Evolutionary conservation across 768 basidiomycete species (phyloP).

Genomic region (Mycena kentingensis): DNA sequence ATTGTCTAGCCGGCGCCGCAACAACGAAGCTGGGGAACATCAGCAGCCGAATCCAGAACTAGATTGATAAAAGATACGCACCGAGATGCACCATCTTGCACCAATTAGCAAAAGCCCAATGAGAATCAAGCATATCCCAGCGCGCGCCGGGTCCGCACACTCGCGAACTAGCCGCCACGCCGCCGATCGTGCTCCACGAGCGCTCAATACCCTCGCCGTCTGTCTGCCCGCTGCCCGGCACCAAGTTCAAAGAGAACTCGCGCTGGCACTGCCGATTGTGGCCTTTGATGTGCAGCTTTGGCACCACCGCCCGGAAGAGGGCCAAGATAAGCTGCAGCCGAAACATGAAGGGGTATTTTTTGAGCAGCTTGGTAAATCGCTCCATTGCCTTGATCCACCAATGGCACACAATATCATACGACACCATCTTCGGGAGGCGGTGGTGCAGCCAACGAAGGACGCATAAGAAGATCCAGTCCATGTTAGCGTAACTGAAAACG

Average conservation of each 20-base stretch:
- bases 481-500: constrained; percentile 32
- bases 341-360: constrained; percentile 12
- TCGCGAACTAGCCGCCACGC: constrained; percentile 28
- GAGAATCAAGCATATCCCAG: constrained; percentile 29
- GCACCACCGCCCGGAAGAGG: constrained; percentile 25
- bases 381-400: constrained; percentile 27
- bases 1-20: background rate
- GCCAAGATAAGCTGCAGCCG: constrained; percentile 10
- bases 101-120: constrained; percentile 33
- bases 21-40: background rate
- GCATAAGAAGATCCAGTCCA: no score
- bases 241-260: constrained; percentile 29
- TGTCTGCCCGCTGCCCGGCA: constrained; percentile 28
- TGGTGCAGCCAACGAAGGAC: no score
- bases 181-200: constrained; percentile 30
- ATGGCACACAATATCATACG: no score
- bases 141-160: constrained; percentile 38
- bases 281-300: constrained; percentile 31
- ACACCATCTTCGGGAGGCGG: no score
- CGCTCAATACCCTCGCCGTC: constrained; percentile 38
- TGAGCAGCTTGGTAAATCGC: constrained; percentile 6
- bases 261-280: constrained; percentile 28
- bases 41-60: background rate
- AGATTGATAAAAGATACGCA: constrained; percentile 6
- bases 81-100: constrained; percentile 27